These are phyloP conservation scores for Eucalyptus guilfoylei DNA, from an alignment of 345 rosid species.

Conservation along the genomic window DNA sequence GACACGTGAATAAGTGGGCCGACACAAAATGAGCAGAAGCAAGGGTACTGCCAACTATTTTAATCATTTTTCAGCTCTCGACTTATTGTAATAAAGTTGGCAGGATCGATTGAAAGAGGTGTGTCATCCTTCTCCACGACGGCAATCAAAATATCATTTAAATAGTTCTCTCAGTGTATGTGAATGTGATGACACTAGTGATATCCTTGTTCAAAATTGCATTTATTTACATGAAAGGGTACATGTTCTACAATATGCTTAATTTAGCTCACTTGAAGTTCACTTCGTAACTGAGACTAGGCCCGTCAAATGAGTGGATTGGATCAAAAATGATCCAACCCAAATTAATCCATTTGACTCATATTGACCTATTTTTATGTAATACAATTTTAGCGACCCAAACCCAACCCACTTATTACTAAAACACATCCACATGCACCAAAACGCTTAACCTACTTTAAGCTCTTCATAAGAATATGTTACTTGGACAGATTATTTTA, in stretches of 20 bases:
- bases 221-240: background rate
- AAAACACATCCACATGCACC: background rate
- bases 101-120: background rate
- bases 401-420: background rate
- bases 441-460: background rate
- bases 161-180: background rate
- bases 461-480: background rate
- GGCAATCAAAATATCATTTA: background rate
- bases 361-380: background rate
- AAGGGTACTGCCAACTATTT: background rate
- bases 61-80: background rate
- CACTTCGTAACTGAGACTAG: background rate
- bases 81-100: background rate
- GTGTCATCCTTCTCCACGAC: background rate
- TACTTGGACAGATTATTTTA: background rate
- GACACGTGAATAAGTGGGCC: conserved; percentile 52
- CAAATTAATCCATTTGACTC: background rate
- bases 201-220: background rate
- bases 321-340: background rate
- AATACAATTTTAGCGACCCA: background rate
- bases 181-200: background rate
- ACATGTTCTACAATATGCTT: background rate
- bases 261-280: background rate
- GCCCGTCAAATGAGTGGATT: background rate
- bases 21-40: background rate